Conservation (phyloP, 495 filamentous ascomycete genomes). For the Penicillium verhagenii region DNA sequence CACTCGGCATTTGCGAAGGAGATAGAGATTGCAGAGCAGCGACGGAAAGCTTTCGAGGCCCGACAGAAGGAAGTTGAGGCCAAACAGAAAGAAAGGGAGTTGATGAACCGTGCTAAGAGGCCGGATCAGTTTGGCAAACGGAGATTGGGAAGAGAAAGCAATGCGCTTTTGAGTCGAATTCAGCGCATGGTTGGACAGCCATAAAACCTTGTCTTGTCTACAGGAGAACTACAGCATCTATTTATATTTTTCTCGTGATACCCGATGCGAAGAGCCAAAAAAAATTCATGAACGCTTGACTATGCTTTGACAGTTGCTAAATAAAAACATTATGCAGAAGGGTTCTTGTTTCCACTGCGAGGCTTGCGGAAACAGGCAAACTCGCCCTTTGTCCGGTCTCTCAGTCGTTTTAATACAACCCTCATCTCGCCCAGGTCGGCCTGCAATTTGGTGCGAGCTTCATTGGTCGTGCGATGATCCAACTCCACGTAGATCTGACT, state of each 20-base stretch:
- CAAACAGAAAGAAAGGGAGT: constrained; percentile 61
- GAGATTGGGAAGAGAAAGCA: constrained; percentile 82
- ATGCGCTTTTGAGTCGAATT: constrained; percentile 77
- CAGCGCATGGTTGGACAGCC: constrained; percentile 62
- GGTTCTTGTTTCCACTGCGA: constrained; percentile 25
- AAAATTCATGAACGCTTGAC: constrained; percentile 13
- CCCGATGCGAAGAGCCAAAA: constrained; percentile 19
- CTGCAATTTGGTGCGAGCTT: constrained; percentile 75
- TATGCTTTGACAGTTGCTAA: background rate
- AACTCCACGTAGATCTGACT: constrained; percentile 86
- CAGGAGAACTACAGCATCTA: background rate
- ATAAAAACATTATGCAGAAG: constrained; percentile 13
- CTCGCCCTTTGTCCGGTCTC: constrained; percentile 79
- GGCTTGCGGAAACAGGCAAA: constrained; percentile 75
- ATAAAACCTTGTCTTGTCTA: background rate
- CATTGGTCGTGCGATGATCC: constrained; percentile 81
- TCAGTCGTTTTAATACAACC: constrained; percentile 73
- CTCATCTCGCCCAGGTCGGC: constrained; percentile 87
- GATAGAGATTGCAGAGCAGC: constrained; percentile 63
- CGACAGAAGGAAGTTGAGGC: constrained; percentile 56
- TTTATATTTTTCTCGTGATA: constrained; percentile 15
- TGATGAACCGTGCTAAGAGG: constrained; percentile 72
- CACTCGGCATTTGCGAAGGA: constrained; percentile 76
- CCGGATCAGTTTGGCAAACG: constrained; percentile 76
- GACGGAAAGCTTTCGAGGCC: constrained; percentile 62